Percentiles rank a stretch among this genome's conserved stretches.
These are phyloP conservation scores for Neocucurbitaria cava DNA, from an alignment of 2,329 filamentous ascomycete species.

Conservation along the genomic window DNA sequence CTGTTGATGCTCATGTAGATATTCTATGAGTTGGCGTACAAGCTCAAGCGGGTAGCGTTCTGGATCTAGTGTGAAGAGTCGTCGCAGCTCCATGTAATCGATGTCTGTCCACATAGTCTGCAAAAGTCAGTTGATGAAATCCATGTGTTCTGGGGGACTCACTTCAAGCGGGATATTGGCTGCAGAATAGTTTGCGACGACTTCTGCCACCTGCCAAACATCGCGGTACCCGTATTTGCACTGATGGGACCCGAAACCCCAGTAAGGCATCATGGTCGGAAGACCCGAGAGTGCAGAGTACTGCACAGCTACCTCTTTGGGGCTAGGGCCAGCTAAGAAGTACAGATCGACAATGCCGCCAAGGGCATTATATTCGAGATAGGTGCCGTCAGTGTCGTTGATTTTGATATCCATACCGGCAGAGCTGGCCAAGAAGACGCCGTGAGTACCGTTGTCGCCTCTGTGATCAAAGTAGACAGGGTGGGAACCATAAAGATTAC, in stretches of 20 bases:
- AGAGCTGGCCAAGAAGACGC: constrained; percentile 44
- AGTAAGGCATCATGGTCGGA: constrained; percentile 60
- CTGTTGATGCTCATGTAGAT: constrained; percentile 71
- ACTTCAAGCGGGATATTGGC: constrained; percentile 63
- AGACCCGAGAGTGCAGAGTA: constrained; percentile 57
- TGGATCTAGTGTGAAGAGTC: constrained; percentile 70
- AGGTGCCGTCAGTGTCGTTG: constrained; percentile 69
- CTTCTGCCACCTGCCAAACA: constrained; percentile 68
- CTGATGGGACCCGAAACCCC: constrained; percentile 60
- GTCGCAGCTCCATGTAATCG: constrained; percentile 69
- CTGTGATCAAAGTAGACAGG: constrained; percentile 80
- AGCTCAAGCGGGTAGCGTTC: constrained; percentile 66
- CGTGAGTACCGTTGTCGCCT: constrained; percentile 50
- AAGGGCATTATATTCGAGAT: constrained; percentile 78
- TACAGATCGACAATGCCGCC: constrained; percentile 79
- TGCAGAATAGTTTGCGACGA: constrained; percentile 70
- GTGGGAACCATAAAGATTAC: constrained; percentile 76
- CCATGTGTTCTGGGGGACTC: neutral
- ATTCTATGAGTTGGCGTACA: constrained; percentile 69
- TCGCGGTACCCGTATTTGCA: constrained; percentile 61
- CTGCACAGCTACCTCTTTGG: constrained; percentile 56
- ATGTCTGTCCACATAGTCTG: constrained; percentile 78
- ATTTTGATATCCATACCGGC: constrained; percentile 75
- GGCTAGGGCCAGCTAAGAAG: constrained; percentile 58
- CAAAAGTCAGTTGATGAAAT: constrained; percentile 32